Evolutionary conservation across 2,329 filamentous ascomycete genomes (phyloP), one percentile per base, ranked within the genome.

Genomic region (Raffaelea deltoideospora): DNA sequence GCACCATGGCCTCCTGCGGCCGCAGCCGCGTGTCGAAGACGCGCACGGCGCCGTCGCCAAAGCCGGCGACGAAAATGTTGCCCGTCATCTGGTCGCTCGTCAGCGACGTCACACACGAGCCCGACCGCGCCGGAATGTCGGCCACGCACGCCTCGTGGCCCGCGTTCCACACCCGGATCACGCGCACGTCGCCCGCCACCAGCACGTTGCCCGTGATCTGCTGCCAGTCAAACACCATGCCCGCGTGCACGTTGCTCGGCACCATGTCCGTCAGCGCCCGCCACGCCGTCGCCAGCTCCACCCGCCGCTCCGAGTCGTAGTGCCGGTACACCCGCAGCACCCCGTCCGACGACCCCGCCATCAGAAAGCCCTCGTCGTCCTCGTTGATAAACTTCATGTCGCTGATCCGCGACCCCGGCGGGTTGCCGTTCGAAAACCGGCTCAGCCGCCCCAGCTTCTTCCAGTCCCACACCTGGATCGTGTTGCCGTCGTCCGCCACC

Each of bases 371-470:
- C 52, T 92, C 85, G 53, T 98, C 90, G 49, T 98, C 90, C 57
- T 98, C 90, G 48, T 98, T 98, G 63, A 98, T 93, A 56, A 96
- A 95, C 38, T 86, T 83, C 53, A 95, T 77, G 54, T 96, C 87
- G 37, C 86, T 94, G 49, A 98, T 93, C 48, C 78, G 85, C 20
- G 86, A 94, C 3, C 87, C 85, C 23, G 77, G 67, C 0, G 90
- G 90, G 50, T 98, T 98, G 34, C 84, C 87, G 50, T 96, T 96
- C 21, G 83, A 92, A 58, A 98, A 98, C 38, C 80, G 78, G 52
- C 76, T 83, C 44, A 94, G 63, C 24, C 79, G 74, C 34, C 67
- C 69, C 45, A 80, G 75, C 37, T 72, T 73, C 57, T 85, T 78
- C 81, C 87, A 98, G 55, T 98, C 90, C 83, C 90, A 96, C 22